Base-by-base conservation (phyloP, 768 basidiomycete species). In the Lactifluus piperatus region DNA sequence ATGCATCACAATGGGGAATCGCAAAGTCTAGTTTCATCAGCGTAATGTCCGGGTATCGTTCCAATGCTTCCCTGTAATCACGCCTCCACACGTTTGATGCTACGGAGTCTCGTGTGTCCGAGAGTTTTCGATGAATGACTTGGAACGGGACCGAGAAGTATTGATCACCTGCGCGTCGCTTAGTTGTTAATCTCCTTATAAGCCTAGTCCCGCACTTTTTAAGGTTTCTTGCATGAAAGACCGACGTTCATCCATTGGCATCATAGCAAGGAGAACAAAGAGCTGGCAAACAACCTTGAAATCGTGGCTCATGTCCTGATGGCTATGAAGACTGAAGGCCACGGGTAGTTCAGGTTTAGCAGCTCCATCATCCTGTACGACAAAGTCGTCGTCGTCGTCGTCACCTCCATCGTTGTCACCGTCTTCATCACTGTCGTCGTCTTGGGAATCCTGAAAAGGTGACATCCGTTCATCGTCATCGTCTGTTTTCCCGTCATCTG, bases 251-350 rank as follows among this genome's bases (percentile, higher is more conserved):
- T 69, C 70, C 18, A 75, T 69, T 5, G 80, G 76, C 32, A 75
- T 80, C 30, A 90, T 83, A 37, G 87, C 86, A 43, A 94, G 73
- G 64, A 93, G 84, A 13, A 93, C 88, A 63, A 93, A 88, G 29
- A 93, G 79, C 67, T 95, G 92, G 64, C 90, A 92, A 45, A 93
- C 77, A 39, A 87, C 84, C 72, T 92, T 93, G 79, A 92, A 91
- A 62, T 92, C 88, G 62, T 86, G 80, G 14, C 80, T 73, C 20
- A 88, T 75, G 65, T 90, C 86, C 68, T 91, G 83, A 68, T 87
- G 85, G 1, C 84, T 77, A 55, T 80, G 79, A 83, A 88, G 84
- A 70, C 89, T 92, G 72, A 91, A 95, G 65, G 86, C 81, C 52
- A 77, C 76, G 9, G 90, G 91, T n/a, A 91, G 75, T 36, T 77